These are phyloP conservation scores for Dioscorea cayenensis DNA, from an alignment of 116 monocot genomes.

Conservation along the genomic window DNA sequence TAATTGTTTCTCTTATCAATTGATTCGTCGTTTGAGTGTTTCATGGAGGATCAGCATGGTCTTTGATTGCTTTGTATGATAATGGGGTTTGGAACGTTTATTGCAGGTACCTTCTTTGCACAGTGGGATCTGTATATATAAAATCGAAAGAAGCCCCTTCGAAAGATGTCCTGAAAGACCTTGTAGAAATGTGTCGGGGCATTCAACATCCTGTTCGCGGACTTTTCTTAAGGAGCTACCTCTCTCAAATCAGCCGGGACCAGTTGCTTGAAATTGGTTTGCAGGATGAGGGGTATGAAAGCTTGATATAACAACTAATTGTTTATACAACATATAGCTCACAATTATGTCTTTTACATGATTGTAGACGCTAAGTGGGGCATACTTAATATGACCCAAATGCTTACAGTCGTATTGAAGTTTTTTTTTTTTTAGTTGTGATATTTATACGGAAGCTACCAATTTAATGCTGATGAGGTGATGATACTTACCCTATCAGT, in stretches of 20 bases:
- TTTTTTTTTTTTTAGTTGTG: too few species aligned
- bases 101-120: conserved; percentile 91
- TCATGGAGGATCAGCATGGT: neutral
- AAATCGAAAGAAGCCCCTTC: conserved; percentile 97
- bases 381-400: too few species aligned
- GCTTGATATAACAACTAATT: neutral
- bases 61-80: neutral
- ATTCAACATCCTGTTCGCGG: conserved; percentile 95
- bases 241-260: conserved; percentile 88
- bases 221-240: conserved; percentile 95
- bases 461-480: neutral
- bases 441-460: neutral
- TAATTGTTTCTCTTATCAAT: neutral
- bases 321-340: too few species aligned
- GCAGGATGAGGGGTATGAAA: conserved; percentile 90
- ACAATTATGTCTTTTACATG: too few species aligned
- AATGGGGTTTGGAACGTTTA: neutral
- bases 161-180: conserved; percentile 95
- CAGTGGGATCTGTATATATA: conserved; percentile 97
- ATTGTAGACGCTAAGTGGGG: too few species aligned
- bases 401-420: too few species aligned
- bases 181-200: conserved; percentile 98
- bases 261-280: conserved; percentile 97
- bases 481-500: neutral
- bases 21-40: neutral